These are phyloP conservation scores for Cordyceps militaris DNA, from an alignment of 2,329 filamentous ascomycete genomes.

Conservation along the genomic window DNA sequence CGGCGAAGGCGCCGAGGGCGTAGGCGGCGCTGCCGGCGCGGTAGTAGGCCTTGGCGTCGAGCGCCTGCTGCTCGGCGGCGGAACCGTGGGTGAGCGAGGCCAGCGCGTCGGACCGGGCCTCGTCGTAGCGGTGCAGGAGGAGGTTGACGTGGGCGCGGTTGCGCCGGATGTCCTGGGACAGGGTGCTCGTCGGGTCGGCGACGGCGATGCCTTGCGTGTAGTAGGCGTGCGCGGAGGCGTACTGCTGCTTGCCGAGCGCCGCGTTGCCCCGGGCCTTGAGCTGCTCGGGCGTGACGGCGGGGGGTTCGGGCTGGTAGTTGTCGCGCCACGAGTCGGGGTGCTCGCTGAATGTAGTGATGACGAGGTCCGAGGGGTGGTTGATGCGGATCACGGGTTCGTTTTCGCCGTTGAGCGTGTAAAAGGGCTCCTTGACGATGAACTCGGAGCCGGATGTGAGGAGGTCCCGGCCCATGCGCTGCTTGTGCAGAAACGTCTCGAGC, in stretches of 20 bases:
- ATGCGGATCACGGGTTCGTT: constrained; percentile 34
- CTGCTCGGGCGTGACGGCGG: constrained; percentile 13
- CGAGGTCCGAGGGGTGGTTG: constrained; percentile 27
- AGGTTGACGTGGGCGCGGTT: constrained; percentile 28
- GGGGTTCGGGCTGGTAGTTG: neutral
- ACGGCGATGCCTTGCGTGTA: constrained; percentile 23
- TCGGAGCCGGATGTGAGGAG: constrained; percentile 26
- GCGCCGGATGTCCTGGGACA: constrained; percentile 26
- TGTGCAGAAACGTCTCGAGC: constrained; percentile 28
- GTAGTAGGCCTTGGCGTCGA: constrained; percentile 27
- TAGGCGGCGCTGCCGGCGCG: constrained; percentile 27
- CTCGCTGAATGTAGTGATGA: constrained; percentile 15
- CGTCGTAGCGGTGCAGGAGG: constrained; percentile 24
- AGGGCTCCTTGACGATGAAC: constrained; percentile 43
- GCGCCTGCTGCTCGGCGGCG: constrained; percentile 13
- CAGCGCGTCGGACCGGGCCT: constrained; percentile 23
- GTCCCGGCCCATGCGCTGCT: constrained; percentile 25
- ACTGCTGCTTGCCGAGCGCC: constrained; percentile 20
- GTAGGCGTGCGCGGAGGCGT: constrained; percentile 17
- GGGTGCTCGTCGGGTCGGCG: neutral
- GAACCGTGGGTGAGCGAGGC: constrained; percentile 22
- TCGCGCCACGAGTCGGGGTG: constrained; percentile 17
- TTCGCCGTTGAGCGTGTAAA: constrained; percentile 35
- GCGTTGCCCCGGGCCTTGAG: constrained; percentile 25
- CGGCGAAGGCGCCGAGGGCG: constrained; percentile 20